These are phyloP conservation scores for Boletus sp. DNA, from an alignment of 1,284 basidiomycete genomes.

Conservation along the genomic window DNA sequence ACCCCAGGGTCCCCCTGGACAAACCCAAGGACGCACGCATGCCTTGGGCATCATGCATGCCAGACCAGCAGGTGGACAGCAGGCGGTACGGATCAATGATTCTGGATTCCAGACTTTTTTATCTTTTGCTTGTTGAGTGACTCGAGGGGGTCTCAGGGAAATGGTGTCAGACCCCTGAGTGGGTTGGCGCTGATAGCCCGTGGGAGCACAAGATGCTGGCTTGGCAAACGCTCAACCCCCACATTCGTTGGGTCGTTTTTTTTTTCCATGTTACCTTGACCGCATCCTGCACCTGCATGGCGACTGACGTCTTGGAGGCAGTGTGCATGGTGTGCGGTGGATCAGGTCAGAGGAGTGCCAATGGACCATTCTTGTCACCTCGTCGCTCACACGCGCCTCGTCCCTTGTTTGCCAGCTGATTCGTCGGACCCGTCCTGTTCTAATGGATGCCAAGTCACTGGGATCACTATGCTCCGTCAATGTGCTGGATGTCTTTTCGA, in stretches of 20 bases:
- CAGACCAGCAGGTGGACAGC: conserved; percentile 39
- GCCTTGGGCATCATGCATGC: conserved; percentile 39
- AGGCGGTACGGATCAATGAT: conserved; percentile 39
- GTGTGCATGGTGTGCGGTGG: conserved; percentile 14
- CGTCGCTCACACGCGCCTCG: conserved; percentile 35
- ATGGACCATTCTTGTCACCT: conserved; percentile 18
- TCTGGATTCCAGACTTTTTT: conserved; percentile 38
- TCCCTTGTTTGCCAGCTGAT: conserved; percentile 17
- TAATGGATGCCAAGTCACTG: conserved; percentile 26
- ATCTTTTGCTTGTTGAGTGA: too few species aligned
- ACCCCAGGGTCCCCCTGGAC: conserved; percentile 35
- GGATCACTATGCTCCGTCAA: conserved; percentile 17
- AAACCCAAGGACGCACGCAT: conserved; percentile 37
- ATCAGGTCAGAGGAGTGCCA: conserved; percentile 12
- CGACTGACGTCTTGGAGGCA: conserved; percentile 15
- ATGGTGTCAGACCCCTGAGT: conserved; percentile 39
- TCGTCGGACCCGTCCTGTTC: conserved; percentile 9
- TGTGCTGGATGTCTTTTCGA: conserved; percentile 3
- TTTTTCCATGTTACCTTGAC: background rate
- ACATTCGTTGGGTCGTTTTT: conserved; percentile 10
- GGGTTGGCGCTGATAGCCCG: conserved; percentile 34
- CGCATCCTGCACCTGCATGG: conserved; percentile 15
- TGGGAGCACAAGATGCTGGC: conserved; percentile 31
- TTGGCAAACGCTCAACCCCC: conserved; percentile 3
- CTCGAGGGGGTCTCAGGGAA: conserved; percentile 26